Evolutionary conservation across 164 flowering plant species (phyloP).

Genomic region (Sedum album): DNA sequence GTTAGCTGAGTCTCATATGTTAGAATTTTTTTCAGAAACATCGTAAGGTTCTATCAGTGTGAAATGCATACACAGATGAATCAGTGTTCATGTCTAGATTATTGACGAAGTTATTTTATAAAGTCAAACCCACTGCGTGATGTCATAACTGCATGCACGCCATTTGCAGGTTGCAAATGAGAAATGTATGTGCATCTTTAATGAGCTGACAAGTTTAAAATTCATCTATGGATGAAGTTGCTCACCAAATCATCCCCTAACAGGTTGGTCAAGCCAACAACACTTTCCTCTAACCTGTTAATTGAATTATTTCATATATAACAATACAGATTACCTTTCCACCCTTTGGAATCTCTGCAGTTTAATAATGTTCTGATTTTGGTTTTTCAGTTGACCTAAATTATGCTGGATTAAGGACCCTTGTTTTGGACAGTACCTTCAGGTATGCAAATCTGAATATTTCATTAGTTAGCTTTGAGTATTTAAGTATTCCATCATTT

Average conservation of each 20-base stretch:
- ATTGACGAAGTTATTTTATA: neutral
- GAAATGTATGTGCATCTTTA: neutral
- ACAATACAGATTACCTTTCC: neutral
- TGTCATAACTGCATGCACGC: slow-evolving; percentile 1
- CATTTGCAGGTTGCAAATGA: slow-evolving; percentile 8
- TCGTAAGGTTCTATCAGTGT: neutral
- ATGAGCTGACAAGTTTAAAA: neutral
- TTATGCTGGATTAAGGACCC: neutral
- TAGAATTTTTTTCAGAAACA: neutral
- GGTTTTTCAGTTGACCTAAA: slow-evolving; percentile 3
- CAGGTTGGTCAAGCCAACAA: slow-evolving; percentile 2
- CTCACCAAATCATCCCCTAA: slow-evolving; percentile 5
- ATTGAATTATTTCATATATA: neutral
- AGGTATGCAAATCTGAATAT: neutral
- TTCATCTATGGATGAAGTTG: neutral
- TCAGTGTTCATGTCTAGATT: slow-evolving; percentile 1
- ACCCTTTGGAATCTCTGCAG: neutral
- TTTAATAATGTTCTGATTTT: neutral
- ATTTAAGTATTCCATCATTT: neutral
- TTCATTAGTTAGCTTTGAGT: neutral
- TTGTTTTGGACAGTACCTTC: neutral
- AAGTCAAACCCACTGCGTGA: neutral
- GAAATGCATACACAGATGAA: neutral
- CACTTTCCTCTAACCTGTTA: neutral
- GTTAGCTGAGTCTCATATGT: neutral